A percentile compares a stretch with the other conserved stretches of the same genome.
These are phyloP conservation scores for Salisapilia sapeloensis DNA, from an alignment of 352 stramenopile genomes.

Conservation along the genomic window DNA sequence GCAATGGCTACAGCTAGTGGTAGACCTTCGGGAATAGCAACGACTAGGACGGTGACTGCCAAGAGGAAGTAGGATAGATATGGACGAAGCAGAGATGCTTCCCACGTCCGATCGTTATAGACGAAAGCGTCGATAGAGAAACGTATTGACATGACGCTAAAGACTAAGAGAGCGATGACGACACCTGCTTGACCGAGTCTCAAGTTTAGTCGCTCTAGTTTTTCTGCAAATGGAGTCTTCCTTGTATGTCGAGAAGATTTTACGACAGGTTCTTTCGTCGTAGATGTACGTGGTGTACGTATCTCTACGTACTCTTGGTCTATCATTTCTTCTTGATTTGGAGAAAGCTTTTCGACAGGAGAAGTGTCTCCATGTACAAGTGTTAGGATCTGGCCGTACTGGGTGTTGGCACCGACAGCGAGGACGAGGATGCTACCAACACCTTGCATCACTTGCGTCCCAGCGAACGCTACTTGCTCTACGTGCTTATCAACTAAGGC, in stretches of 20 bases:
- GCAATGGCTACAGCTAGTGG: slow-evolving; percentile 82
- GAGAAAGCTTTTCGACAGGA: too few relatives aligned
- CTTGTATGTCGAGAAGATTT: too few relatives aligned
- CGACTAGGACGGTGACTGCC: slow-evolving; percentile 62
- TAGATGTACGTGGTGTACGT: too few relatives aligned
- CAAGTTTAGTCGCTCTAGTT: slow-evolving; percentile 57
- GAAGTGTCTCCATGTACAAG: slow-evolving; percentile 7
- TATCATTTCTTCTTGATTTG: too few relatives aligned
- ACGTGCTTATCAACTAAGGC: slow-evolving; percentile 39
- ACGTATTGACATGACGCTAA: slow-evolving; percentile 28
- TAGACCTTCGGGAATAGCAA: slow-evolving; percentile 83
- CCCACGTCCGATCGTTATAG: slow-evolving; percentile 14
- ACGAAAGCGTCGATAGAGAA: slow-evolving; percentile 47
- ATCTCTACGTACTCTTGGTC: too few relatives aligned
- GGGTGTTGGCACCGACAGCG: slow-evolving; percentile 13
- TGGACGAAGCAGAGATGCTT: slow-evolving; percentile 15
- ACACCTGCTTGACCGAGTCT: slow-evolving; percentile 45
- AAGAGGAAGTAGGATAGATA: slow-evolving; percentile 79
- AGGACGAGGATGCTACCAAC: slow-evolving; percentile 33
- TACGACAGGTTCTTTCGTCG: too few relatives aligned
- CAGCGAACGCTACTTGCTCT: slow-evolving; percentile 41
- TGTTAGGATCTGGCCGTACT: slow-evolving; percentile 20
- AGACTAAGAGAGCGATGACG: slow-evolving; percentile 41
- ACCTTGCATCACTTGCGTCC: slow-evolving; percentile 42
- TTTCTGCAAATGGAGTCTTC: slow-evolving; percentile 60